Evolutionary conservation across 2,329 filamentous ascomycete species (phyloP), one percentile per base, ranked within the genome.

Genomic region (Stromatinia cepivora): DNA sequence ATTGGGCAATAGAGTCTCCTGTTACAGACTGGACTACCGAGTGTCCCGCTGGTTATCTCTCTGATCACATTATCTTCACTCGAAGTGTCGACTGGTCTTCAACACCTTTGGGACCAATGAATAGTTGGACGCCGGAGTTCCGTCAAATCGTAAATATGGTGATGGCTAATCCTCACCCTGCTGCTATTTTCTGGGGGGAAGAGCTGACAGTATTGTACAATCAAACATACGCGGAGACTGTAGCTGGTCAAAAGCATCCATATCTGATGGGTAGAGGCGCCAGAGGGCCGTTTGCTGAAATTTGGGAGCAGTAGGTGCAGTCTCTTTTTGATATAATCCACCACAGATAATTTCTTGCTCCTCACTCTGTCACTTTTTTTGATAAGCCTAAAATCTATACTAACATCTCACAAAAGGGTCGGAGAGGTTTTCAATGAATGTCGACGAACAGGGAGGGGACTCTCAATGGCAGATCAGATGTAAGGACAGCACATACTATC

Each of bases 381-480:
- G 20, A 28, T 46, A 31, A 7, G 4, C 28, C 31, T 52, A 22
- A 25, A 22, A 57, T 57, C 22, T 34, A 20, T 54, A 57, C 63
- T 66, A 22, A 66, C 28, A 13, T 48, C 13, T 36, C 25, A 17
- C 28, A 57, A 42, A 22, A 66, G 63, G 8, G 84, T 94, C 13
- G 84, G 87, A 68, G 87, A 88, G 1, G 84, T 91, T 0, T 92
- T 95, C 72, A 83, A 85, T 31, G 87, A 84, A 69, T 92, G 90
- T 1, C 85, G 86, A 78, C 80, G 84, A 42, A 90, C 88, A 6
- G 92, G 92, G 1, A 88, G 92, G 78, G 90, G 91, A 0, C 92
- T 89, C 0, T 91, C 93, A 87, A 93, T 93, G 77, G 87, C 93
- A 71, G 91, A 94, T 74, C 91, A 94, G 71, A 88, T 88, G 66